A percentile compares a stretch with the other conserved stretches of the same genome.
phyloP scores from a whole-genome alignment of 2,329 filamentous ascomycete genomes.

The Metarhizium anisopliae region DNA sequence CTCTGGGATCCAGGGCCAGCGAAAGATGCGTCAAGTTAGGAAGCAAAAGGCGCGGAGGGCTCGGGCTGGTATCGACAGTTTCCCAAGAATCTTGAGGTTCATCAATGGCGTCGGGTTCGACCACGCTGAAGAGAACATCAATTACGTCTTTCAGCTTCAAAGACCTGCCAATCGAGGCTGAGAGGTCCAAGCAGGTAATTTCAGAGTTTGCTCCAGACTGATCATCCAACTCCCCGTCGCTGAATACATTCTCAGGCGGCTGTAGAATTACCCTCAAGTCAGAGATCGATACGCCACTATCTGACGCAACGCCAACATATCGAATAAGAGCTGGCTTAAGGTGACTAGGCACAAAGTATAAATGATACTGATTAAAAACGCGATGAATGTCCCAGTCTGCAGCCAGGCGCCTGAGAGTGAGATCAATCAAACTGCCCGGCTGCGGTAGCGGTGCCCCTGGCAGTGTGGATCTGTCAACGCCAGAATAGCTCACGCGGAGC shows the following conservation, averaged over 20 bases:
- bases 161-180: conserved; percentile 40
- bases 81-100: conserved; percentile 47
- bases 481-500: conserved; percentile 12
- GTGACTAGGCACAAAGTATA: conserved; percentile 45
- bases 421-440: conserved; percentile 40
- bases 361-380: conserved; percentile 46
- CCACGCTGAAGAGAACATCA: conserved; percentile 39
- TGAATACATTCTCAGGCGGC: conserved; percentile 19
- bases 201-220: conserved; percentile 18
- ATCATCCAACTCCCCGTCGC: conserved; percentile 17
- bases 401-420: conserved; percentile 40
- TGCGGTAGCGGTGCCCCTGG: conserved; percentile 37
- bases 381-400: conserved; percentile 46
- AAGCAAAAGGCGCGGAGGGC: conserved; percentile 31
- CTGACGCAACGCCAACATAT: conserved; percentile 35
- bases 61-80: conserved; percentile 21
- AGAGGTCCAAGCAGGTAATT: conserved; percentile 45
- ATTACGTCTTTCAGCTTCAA: conserved; percentile 43
- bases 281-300: conserved; percentile 37
- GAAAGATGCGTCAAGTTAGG: conserved; percentile 54
- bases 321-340: conserved; percentile 43
- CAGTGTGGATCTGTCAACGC: conserved; percentile 21
- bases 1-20: conserved; percentile 36
- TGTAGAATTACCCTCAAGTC: conserved; percentile 41
- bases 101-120: conserved; percentile 10